These are phyloP conservation scores for Athelia psychrophila DNA, from an alignment of 1,284 basidiomycete species.

Conservation along the genomic window DNA sequence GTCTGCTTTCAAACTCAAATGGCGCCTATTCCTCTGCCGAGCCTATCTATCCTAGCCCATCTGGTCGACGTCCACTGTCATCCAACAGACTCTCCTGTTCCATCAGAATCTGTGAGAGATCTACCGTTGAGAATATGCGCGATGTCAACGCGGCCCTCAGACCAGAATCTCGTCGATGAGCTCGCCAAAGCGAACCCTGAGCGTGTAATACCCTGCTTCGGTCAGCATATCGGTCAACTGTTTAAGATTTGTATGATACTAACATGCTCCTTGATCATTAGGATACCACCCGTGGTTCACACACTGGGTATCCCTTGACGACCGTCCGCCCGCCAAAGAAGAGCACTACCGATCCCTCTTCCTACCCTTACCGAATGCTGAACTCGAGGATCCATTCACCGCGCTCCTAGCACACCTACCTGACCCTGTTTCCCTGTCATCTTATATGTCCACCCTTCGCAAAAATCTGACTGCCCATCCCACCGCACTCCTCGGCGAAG, in stretches of 20 bases:
- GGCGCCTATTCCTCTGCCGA: constrained; percentile 9
- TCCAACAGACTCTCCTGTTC: constrained; percentile 64
- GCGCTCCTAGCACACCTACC: constrained; percentile 57
- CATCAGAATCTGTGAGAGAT: constrained; percentile 41
- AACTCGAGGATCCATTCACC: constrained; percentile 41
- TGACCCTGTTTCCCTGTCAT: constrained; percentile 52
- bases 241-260: constrained; percentile 3
- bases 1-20: no score
- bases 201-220: constrained; percentile 75
- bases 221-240: constrained; percentile 38
- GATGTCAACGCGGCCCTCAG: constrained; percentile 64
- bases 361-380: constrained; percentile 23
- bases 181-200: constrained; percentile 56
- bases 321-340: constrained; percentile 42
- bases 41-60: constrained; percentile 50
- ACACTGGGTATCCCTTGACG: constrained; percentile 57
- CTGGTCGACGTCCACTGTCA: constrained; percentile 80
- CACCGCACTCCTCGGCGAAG: constrained; percentile 77
- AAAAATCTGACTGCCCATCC: constrained; percentile 56
- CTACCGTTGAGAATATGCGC: constrained; percentile 67
- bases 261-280: constrained; percentile 22
- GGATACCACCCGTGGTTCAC: constrained; percentile 87
- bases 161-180: constrained; percentile 62
- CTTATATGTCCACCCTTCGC: constrained; percentile 53
- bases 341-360: constrained; percentile 69